Conservation (phyloP, 371 early-diverging fungal genomes). For the Mucor racemosus region DNA sequence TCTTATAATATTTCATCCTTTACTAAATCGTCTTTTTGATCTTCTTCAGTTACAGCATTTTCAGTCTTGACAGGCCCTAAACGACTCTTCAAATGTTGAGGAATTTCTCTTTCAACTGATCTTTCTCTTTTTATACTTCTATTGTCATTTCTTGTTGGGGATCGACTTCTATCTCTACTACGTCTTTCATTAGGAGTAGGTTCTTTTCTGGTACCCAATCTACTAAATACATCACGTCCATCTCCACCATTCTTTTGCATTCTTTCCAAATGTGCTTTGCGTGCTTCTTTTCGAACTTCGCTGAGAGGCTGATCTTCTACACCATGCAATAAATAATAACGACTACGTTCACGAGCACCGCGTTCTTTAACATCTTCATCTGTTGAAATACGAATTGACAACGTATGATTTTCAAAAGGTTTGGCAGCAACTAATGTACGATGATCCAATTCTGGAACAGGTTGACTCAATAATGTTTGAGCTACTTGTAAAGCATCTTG, state of each 20-base stretch:
- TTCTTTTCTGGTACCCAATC: constrained; percentile 22
- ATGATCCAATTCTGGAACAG: constrained; percentile 19
- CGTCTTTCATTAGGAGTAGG: background rate
- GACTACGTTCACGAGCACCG: constrained; percentile 55
- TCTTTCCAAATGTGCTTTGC: constrained; percentile 15
- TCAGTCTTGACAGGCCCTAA: constrained; percentile 13
- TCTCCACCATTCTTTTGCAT: constrained; percentile 25
- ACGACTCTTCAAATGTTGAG: constrained; percentile 16
- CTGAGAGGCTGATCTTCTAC: constrained; percentile 11
- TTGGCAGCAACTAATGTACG: constrained; percentile 38
- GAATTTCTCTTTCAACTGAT: constrained; percentile 19
- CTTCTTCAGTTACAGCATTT: background rate
- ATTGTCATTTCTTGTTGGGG: background rate
- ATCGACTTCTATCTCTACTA: constrained; percentile 10
- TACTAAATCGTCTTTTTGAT: background rate
- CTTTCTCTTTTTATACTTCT: constrained; percentile 9
- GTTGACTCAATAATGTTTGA: constrained; percentile 32
- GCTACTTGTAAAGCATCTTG: constrained; percentile 45
- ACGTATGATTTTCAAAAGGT: constrained; percentile 17
- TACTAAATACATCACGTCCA: constrained; percentile 32
- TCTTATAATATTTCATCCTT: background rate
- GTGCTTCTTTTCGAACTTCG: constrained; percentile 8
- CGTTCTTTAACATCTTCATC: constrained; percentile 54
- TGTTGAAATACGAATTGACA: constrained; percentile 52
- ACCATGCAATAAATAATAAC: constrained; percentile 59